phyloP scores from a whole-genome alignment of 2,329 filamentous ascomycete species.

The Ceratocystis ficicola region DNA sequence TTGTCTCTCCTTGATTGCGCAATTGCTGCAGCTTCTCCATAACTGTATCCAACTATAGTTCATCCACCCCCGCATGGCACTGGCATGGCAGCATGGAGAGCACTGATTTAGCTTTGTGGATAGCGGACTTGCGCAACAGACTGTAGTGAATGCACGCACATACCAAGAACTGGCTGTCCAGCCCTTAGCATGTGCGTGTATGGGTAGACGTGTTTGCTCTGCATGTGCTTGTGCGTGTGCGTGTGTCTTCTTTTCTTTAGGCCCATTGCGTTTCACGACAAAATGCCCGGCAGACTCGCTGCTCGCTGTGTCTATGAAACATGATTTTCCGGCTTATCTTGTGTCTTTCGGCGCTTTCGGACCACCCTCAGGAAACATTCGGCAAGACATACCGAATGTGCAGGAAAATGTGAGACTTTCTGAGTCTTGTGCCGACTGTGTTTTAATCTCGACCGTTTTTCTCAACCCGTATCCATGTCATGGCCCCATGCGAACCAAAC shows the following conservation, averaged over 20 bases:
- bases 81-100: neutral
- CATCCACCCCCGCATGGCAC: constrained; percentile 4
- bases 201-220: neutral
- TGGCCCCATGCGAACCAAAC: constrained; percentile 1
- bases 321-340: constrained; percentile 9
- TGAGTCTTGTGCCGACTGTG: constrained; percentile 4
- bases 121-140: neutral
- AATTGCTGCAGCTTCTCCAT: neutral
- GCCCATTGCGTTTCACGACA: neutral
- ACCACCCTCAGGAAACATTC: constrained; percentile 7
- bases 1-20: neutral
- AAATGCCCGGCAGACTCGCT: neutral
- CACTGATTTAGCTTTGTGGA: neutral
- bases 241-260: neutral
- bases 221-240: neutral
- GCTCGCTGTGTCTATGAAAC: neutral
- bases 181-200: neutral
- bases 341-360: neutral
- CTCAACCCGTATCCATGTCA: neutral
- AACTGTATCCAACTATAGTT: constrained; percentile 2
- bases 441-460: constrained; percentile 6
- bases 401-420: neutral
- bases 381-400: constrained; percentile 5
- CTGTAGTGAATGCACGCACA: neutral
- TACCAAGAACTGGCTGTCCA: neutral